Evolutionary conservation across 1,284 basidiomycete genomes (phyloP).

Genomic region (Ganoderma sinense): DNA sequence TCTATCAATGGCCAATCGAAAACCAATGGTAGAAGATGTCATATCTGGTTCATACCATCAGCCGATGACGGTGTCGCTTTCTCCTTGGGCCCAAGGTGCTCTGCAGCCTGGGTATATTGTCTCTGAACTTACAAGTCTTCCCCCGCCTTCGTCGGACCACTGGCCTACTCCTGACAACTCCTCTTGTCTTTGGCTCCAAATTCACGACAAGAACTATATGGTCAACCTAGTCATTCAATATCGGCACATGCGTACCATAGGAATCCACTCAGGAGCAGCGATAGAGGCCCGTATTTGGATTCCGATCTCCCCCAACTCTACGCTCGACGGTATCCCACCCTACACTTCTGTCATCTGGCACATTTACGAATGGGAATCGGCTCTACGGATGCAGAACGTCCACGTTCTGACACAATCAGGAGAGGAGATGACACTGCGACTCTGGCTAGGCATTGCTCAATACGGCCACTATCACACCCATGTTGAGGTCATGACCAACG

Average conservation of each 20-base stretch:
- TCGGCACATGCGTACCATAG: neutral
- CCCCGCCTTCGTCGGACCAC: neutral
- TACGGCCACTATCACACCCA: neutral
- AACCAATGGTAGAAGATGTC: neutral
- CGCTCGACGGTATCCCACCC: neutral
- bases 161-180: neutral
- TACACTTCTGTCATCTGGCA: neutral
- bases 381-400: neutral
- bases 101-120: neutral
- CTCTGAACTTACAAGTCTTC: no score
- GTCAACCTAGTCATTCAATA: neutral
- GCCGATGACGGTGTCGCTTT: neutral
- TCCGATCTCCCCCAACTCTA: neutral
- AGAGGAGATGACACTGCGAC: neutral
- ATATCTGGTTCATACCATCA: neutral
- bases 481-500: neutral
- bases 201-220: neutral
- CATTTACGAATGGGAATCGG: no score
- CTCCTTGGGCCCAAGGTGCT: neutral
- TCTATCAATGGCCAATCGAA: neutral
- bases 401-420: neutral
- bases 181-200: neutral
- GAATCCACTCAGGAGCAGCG: neutral
- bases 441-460: neutral
- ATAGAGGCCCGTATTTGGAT: neutral